Evolutionary conservation across 176 grass and related monocot genomes (phyloP).

Genomic region (Leersia perrieri): DNA sequence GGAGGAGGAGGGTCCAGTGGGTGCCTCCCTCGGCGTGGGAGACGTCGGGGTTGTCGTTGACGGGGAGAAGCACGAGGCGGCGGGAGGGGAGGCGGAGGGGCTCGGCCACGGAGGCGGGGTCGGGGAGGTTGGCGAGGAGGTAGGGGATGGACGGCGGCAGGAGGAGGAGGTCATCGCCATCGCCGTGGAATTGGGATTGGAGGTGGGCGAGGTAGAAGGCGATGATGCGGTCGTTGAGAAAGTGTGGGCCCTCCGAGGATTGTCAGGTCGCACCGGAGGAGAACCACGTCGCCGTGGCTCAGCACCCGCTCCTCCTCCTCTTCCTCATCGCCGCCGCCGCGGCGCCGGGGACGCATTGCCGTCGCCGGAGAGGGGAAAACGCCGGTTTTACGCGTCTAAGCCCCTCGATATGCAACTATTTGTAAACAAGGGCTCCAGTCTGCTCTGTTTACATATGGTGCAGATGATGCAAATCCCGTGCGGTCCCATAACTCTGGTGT

Average conservation of each 20-base stretch:
- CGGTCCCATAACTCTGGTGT: no score
- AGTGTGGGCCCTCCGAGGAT: slow-evolving; percentile 52
- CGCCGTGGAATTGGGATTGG: slow-evolving; percentile 10
- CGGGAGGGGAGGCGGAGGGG: slow-evolving; percentile 51
- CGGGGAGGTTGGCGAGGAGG: slow-evolving; percentile 67
- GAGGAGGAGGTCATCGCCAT: slow-evolving; percentile 47
- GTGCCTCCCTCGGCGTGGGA: slow-evolving; percentile 51
- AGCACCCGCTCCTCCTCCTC: slow-evolving; percentile 44
- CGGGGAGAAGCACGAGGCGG: slow-evolving; percentile 58
- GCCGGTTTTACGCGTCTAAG: no score
- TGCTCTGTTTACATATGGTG: no score
- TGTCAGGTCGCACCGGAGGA: slow-evolving; percentile 61
- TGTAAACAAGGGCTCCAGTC: no score
- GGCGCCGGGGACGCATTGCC: background rate
- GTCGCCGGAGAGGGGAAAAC: background rate
- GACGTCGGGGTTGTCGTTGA: slow-evolving; percentile 65
- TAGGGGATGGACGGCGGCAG: slow-evolving; percentile 67
- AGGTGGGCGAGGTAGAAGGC: slow-evolving; percentile 68
- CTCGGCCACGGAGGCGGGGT: slow-evolving; percentile 31
- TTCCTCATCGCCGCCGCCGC: background rate
- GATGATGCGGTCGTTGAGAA: slow-evolving; percentile 81
- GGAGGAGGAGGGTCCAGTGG: slow-evolving; percentile 66
- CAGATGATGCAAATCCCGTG: no score
- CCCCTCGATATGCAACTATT: no score
- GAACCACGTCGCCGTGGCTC: slow-evolving; percentile 59